Percentiles rank a stretch among this genome's conserved stretches.
These are phyloP conservation scores for Evansstolkia leycettana DNA, from an alignment of 495 filamentous ascomycete species.

Conservation along the genomic window DNA sequence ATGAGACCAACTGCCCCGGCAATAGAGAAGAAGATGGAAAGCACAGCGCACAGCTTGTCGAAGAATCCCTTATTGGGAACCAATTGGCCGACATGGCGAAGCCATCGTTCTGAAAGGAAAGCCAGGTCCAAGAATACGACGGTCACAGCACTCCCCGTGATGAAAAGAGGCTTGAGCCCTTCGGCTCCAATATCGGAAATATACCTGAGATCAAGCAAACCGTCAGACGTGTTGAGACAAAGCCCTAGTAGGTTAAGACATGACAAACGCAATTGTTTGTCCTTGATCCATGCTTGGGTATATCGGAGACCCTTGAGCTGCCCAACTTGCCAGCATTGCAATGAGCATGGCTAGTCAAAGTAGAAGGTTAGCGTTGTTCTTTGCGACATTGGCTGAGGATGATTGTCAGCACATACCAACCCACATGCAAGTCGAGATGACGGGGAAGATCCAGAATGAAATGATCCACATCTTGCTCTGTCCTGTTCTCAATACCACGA, in stretches of 20 bases:
- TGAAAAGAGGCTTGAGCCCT: slow-evolving; percentile 74
- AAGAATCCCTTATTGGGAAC: slow-evolving; percentile 51
- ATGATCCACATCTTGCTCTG: slow-evolving; percentile 36
- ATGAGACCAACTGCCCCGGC: slow-evolving; percentile 71
- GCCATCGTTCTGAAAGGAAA: slow-evolving; percentile 69
- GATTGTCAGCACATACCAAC: slow-evolving; percentile 45
- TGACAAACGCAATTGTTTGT: slow-evolving; percentile 62
- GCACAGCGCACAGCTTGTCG: slow-evolving; percentile 58
- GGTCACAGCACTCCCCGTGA: slow-evolving; percentile 65
- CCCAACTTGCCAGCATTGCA: slow-evolving; percentile 62
- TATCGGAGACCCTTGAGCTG: slow-evolving; percentile 39
- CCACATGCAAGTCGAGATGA: slow-evolving; percentile 73
- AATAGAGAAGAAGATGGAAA: slow-evolving; percentile 62
- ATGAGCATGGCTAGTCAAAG: slow-evolving; percentile 46
- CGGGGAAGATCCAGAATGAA: slow-evolving; percentile 63
- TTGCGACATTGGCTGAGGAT: neutral
- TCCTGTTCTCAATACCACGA: too few relatives aligned
- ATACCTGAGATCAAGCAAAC: slow-evolving; percentile 14
- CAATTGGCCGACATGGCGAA: slow-evolving; percentile 64
- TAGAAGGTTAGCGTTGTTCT: neutral
- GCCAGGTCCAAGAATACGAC: slow-evolving; percentile 76
- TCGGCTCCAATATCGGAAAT: slow-evolving; percentile 75
- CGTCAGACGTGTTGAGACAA: too few relatives aligned
- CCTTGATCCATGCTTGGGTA: slow-evolving; percentile 53
- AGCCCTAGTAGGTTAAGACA: neutral